Evolutionary conservation across 306 rosid species (phyloP).

Genomic region (Dalbergia cochinchinensis): DNA sequence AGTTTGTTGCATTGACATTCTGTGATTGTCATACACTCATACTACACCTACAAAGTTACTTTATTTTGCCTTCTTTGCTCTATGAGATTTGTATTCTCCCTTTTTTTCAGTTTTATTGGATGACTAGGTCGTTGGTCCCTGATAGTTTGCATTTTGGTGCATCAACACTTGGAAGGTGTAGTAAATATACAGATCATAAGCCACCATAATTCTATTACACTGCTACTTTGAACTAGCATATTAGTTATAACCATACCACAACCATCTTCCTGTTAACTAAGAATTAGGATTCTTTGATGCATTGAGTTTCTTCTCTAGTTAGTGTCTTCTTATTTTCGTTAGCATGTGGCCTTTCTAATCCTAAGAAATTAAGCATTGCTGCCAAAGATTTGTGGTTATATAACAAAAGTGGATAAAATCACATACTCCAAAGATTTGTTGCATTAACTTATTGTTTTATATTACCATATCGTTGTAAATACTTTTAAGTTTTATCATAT

Average conservation of each 20-base stretch:
- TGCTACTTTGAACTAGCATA: background rate
- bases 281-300: slow-evolving; percentile 10
- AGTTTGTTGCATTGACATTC: slow-evolving; percentile 14
- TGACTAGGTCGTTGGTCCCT: slow-evolving; percentile 11
- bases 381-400: background rate
- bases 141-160: slow-evolving; percentile 21
- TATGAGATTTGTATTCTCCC: background rate
- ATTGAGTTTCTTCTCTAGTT: slow-evolving; percentile 6
- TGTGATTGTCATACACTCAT: background rate
- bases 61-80: background rate
- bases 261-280: background rate
- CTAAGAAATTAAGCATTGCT: too few relatives aligned
- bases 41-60: background rate
- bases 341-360: background rate
- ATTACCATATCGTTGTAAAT: background rate
- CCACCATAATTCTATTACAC: background rate
- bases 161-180: background rate
- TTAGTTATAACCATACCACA: background rate
- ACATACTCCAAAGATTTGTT: background rate
- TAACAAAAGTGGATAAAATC: background rate
- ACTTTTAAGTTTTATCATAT: background rate
- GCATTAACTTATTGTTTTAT: too few relatives aligned
- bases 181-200: slow-evolving; percentile 3
- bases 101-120: background rate
- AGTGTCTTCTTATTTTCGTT: background rate